Conservation (phyloP, 352 stramenopile genomes). For the Globisporangium echinulatum region DNA sequence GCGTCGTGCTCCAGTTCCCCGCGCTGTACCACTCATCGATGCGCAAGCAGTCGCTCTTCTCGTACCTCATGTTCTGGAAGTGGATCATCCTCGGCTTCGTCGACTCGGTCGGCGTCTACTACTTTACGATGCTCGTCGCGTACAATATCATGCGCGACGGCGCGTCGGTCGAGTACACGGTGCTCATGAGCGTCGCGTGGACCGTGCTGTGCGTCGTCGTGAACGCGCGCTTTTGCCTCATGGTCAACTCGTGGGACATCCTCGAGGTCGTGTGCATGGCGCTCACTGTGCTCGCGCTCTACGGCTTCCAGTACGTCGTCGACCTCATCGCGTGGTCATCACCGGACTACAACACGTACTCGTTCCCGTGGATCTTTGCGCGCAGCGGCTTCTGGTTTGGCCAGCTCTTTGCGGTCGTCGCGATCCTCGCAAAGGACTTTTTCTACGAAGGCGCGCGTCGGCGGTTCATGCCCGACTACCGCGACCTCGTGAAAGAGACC, state of each 20-base stretch:
- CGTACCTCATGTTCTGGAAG: conserved; percentile 83
- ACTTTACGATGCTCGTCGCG: conserved; percentile 33
- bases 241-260: conserved; percentile 78
- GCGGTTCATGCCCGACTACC: conserved; percentile 60
- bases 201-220: conserved; percentile 75
- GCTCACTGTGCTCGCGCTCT: conserved; percentile 50
- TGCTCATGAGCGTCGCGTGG: conserved; percentile 62
- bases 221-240: conserved; percentile 67
- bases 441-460: conserved; percentile 59
- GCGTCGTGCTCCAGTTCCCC: conserved; percentile 57
- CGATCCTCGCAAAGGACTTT: conserved; percentile 62
- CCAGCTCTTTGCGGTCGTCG: conserved; percentile 62
- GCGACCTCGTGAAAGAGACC: conserved; percentile 69
- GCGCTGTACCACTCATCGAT: conserved; percentile 56
- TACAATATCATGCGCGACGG: conserved; percentile 63
- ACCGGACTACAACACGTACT: conserved; percentile 61
- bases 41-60: conserved; percentile 57
- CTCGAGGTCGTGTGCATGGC: conserved; percentile 50
- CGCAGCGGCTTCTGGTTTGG: conserved; percentile 65
- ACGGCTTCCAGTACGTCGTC: conserved; percentile 60
- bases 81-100: conserved; percentile 76
- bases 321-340: conserved; percentile 52
- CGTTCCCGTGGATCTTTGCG: conserved; percentile 74
- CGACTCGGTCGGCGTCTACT: conserved; percentile 72
- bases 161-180: conserved; percentile 48